phyloP scores from a whole-genome alignment of 164 flowering plant genomes.

The Platanus orientalis region DNA sequence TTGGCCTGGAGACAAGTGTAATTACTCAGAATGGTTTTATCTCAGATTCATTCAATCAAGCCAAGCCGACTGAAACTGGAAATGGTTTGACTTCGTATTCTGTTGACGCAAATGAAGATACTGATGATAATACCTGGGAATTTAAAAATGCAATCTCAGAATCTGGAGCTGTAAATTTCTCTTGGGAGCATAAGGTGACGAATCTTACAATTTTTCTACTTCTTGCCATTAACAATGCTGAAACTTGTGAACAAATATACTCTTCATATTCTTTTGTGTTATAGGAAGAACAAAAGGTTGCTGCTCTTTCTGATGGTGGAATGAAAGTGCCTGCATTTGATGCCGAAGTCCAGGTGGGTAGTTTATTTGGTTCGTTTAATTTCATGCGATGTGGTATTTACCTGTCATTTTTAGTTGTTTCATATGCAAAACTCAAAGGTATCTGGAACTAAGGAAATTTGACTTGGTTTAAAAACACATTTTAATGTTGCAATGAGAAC shows the following conservation, averaged over 20 bases:
- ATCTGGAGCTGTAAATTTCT: constrained; percentile 13
- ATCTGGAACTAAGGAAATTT: background rate
- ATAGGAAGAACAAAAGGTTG: constrained; percentile 20
- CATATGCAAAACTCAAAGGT: background rate
- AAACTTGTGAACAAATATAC: background rate
- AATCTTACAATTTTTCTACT: background rate
- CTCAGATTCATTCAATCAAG: constrained; percentile 11
- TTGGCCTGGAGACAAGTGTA: constrained; percentile 16
- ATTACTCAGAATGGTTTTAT: constrained; percentile 9
- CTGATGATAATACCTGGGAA: constrained; percentile 34
- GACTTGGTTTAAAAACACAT: too few species aligned
- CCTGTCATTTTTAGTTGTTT: background rate
- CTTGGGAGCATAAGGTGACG: constrained; percentile 26
- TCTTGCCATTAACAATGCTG: background rate
- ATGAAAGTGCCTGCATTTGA: constrained; percentile 7
- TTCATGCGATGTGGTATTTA: background rate
- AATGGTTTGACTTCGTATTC: constrained; percentile 14
- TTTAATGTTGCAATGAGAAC: too few species aligned
- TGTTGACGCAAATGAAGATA: constrained; percentile 17
- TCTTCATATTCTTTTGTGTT: constrained; percentile 5
- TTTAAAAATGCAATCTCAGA: constrained; percentile 39
- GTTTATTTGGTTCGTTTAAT: background rate
- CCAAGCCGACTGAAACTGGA: constrained; percentile 12
- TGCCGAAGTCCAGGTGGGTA: constrained; percentile 18
- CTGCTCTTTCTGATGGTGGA: constrained; percentile 18